phyloP scores from a whole-genome alignment of 2,329 filamentous ascomycete genomes.

The Conoideocrella luteorostrata region DNA sequence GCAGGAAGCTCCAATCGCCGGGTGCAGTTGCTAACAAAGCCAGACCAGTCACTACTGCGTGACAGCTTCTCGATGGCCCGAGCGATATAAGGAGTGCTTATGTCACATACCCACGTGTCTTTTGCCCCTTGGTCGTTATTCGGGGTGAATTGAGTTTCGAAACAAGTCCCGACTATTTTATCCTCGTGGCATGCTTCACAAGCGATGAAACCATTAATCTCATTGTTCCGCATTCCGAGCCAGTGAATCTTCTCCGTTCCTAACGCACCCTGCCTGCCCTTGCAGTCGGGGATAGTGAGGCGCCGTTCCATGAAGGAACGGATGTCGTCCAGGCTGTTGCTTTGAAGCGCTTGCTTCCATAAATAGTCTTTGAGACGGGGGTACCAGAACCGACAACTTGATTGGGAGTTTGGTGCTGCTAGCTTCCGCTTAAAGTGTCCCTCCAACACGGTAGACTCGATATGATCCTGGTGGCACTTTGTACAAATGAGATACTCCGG shows the following conservation, averaged over 20 bases:
- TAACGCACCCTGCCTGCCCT: slow-evolving; percentile 14
- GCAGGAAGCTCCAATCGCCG: slow-evolving; percentile 18
- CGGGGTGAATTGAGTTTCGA: slow-evolving; percentile 24
- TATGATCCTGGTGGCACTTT: slow-evolving; percentile 32
- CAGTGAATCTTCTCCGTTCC: slow-evolving; percentile 23
- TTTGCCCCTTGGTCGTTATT: slow-evolving; percentile 17
- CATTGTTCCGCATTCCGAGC: slow-evolving; percentile 21
- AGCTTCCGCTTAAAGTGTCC: slow-evolving; percentile 21
- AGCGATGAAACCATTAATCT: slow-evolving; percentile 25
- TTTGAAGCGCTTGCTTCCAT: slow-evolving; percentile 24
- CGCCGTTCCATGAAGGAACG: slow-evolving; percentile 23
- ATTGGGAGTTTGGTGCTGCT: slow-evolving; percentile 22
- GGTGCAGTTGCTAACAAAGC: slow-evolving; percentile 18
- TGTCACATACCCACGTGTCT: slow-evolving; percentile 28
- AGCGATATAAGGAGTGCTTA: slow-evolving; percentile 19
- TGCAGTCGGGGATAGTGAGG: slow-evolving; percentile 22
- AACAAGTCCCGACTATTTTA: slow-evolving; percentile 18
- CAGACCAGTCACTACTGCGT: slow-evolving; percentile 22
- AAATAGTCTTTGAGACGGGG: slow-evolving; percentile 27
- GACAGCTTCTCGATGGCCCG: slow-evolving; percentile 14
- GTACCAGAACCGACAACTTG: slow-evolving; percentile 22
- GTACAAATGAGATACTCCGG: slow-evolving; percentile 33
- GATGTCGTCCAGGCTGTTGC: slow-evolving; percentile 17
- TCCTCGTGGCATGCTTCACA: slow-evolving; percentile 35
- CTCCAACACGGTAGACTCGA: slow-evolving; percentile 24